phyloP scores from a whole-genome alignment of 768 basidiomycete genomes.

The Tulasnella sp. region DNA sequence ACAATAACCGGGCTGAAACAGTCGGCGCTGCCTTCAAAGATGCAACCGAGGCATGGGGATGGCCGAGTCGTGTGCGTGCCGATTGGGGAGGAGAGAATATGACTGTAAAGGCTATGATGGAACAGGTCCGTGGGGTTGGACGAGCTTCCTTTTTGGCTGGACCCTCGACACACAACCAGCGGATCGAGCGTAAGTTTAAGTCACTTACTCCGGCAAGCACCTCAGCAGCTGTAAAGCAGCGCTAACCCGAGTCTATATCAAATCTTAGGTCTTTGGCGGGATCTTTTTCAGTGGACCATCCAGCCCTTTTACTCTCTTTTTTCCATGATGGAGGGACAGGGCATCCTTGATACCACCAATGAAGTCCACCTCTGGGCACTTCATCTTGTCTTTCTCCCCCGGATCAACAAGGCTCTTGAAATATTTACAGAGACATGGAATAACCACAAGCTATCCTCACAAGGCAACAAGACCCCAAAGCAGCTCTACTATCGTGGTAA shows the following conservation, averaged over 20 bases:
- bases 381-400: not conserved
- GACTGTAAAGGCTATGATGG: not conserved
- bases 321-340: not conserved
- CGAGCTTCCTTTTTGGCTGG: not conserved
- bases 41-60: not conserved
- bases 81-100: constrained; percentile 6
- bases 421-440: not conserved
- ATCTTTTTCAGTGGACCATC: constrained; percentile 8
- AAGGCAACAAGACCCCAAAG: not conserved
- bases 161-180: not conserved
- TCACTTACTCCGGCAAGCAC: too few relatives aligned
- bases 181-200: not conserved
- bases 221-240: too few relatives aligned
- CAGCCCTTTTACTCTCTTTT: not conserved
- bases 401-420: not conserved
- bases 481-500: not conserved
- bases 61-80: constrained; percentile 2
- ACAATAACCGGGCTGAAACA: constrained; percentile 42
- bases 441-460: not conserved
- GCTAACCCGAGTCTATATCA: too few relatives aligned
- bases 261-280: constrained; percentile 1
- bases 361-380: not conserved
- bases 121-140: not conserved
- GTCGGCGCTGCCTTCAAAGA: constrained; percentile 35
- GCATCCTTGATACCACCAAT: not conserved